These are phyloP conservation scores for Dacryopinax spathularia DNA, from an alignment of 768 basidiomycete genomes.

Conservation along the genomic window DNA sequence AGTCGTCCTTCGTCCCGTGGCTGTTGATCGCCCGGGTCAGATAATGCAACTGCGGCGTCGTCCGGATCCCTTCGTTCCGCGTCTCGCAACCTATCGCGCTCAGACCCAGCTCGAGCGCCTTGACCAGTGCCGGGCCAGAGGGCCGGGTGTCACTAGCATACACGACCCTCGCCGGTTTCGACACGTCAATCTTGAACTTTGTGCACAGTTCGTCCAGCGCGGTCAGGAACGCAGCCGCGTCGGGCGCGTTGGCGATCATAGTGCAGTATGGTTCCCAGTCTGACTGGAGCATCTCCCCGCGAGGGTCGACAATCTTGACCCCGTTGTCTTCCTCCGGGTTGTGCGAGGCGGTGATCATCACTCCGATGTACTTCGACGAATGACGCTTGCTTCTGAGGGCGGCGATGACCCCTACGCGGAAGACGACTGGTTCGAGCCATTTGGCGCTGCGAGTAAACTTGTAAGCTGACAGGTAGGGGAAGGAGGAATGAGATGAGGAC, in stretches of 20 bases:
- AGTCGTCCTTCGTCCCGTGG: slow-evolving; percentile 57
- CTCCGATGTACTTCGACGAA: slow-evolving; percentile 84
- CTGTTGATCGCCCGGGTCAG: slow-evolving; percentile 83
- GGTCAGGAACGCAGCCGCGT: slow-evolving; percentile 55
- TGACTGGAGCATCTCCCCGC: slow-evolving; percentile 91
- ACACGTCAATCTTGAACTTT: slow-evolving; percentile 57
- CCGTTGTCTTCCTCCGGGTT: slow-evolving; percentile 99
- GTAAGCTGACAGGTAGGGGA: not conserved
- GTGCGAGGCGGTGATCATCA: slow-evolving; percentile 99
- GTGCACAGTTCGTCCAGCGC: slow-evolving; percentile 49
- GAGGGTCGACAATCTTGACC: slow-evolving; percentile 93
- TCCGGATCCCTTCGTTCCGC: slow-evolving; percentile 69
- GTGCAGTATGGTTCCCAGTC: slow-evolving; percentile 89
- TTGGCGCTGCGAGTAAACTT: slow-evolving; percentile 15
- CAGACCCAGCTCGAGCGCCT: slow-evolving; percentile 72
- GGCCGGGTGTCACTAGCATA: slow-evolving; percentile 91
- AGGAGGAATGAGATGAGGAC: slow-evolving; percentile 6
- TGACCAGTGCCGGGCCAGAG: slow-evolving; percentile 60
- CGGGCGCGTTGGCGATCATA: slow-evolving; percentile 64
- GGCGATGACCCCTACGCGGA: slow-evolving; percentile 82
- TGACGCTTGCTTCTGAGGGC: slow-evolving; percentile 79
- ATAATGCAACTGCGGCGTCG: slow-evolving; percentile 93
- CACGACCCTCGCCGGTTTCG: slow-evolving; percentile 64
- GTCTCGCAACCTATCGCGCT: slow-evolving; percentile 51
- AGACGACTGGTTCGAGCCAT: slow-evolving; percentile 74